Evolutionary conservation across 176 grass and related monocot genomes (phyloP).

Genomic region (Aegilops speltoides): DNA sequence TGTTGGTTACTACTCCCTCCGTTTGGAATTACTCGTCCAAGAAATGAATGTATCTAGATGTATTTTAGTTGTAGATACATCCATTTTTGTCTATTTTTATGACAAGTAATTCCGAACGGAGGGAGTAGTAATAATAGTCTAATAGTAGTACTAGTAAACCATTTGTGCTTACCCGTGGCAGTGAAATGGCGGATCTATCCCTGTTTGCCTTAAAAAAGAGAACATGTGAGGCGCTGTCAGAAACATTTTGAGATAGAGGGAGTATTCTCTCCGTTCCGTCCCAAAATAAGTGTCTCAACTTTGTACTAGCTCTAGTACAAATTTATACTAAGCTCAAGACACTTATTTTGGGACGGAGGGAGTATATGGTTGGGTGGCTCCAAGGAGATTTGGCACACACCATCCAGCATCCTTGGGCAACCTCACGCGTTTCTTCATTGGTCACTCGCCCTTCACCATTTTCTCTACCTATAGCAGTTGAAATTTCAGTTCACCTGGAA

Average conservation of each 20-base stretch:
- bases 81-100: too few relatives aligned
- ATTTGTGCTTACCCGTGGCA: neutral
- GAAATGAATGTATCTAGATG: too few relatives aligned
- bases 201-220: neutral
- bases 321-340: too few relatives aligned
- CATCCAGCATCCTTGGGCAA: neutral
- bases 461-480: slow-evolving; percentile 14
- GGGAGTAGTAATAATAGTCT: neutral
- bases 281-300: too few relatives aligned
- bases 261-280: too few relatives aligned
- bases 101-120: neutral
- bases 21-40: too few relatives aligned
- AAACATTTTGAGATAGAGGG: too few relatives aligned
- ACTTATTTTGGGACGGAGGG: too few relatives aligned
- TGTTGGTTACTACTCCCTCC: neutral
- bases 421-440: neutral
- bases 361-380: neutral
- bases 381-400: neutral
- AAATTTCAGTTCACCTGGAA: neutral
- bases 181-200: neutral
- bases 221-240: neutral
- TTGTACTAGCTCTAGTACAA: too few relatives aligned
- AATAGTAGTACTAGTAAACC: neutral
- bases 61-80: too few relatives aligned
- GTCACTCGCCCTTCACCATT: neutral